phyloP scores from a whole-genome alignment of 2,329 filamentous ascomycete genomes.

The Talaromyces amestolkiae region DNA sequence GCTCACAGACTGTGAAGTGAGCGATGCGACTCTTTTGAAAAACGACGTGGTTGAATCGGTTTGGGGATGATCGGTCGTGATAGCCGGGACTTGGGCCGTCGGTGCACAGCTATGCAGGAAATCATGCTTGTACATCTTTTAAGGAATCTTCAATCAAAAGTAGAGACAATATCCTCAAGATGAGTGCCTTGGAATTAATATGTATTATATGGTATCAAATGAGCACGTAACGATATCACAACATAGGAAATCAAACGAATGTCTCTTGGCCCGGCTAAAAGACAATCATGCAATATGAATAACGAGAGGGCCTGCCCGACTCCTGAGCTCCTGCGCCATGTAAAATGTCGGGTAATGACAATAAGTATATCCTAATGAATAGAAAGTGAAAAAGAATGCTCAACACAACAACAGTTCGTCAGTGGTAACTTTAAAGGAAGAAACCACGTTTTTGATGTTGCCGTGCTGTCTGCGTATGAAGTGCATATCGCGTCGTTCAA shows the following conservation, averaged over 20 bases:
- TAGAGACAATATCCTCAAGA: too few species aligned
- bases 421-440: neutral
- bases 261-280: constrained; percentile 18
- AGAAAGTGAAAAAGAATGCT: neutral
- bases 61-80: neutral
- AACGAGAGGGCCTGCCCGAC: constrained; percentile 20
- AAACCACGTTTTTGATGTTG: neutral
- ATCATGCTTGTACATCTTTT: too few species aligned
- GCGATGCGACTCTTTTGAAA: neutral
- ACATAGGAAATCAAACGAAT: constrained; percentile 20
- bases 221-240: constrained; percentile 13
- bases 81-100: too few species aligned
- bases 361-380: constrained; percentile 15
- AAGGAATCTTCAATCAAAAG: too few species aligned
- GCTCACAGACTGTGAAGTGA: neutral
- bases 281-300: constrained; percentile 19
- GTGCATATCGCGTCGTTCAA: neutral
- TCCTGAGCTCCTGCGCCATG: constrained; percentile 20
- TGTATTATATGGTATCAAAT: constrained; percentile 18
- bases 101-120: too few species aligned
- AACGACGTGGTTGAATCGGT: neutral
- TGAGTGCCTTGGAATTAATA: neutral
- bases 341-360: constrained; percentile 14
- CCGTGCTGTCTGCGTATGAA: neutral
- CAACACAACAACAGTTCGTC: neutral